Percentiles rank a stretch among this genome's conserved stretches.
Evolutionary conservation across 2,329 filamentous ascomycete genomes (phyloP).

Genomic region (Geosmithia putterillii): DNA sequence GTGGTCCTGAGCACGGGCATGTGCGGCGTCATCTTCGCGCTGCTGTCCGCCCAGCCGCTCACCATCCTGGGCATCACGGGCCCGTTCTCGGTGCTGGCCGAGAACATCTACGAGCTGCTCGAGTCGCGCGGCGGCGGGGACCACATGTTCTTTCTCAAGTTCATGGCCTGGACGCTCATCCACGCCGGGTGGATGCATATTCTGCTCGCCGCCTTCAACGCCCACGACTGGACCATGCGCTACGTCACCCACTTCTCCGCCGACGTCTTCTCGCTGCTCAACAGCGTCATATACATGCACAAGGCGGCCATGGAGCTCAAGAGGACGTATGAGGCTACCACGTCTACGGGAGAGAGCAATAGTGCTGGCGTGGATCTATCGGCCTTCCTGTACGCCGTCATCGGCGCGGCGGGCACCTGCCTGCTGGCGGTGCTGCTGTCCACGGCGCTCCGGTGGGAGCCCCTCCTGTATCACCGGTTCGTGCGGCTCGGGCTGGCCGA

Average conservation of each 20-base stretch:
- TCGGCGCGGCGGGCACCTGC: conserved; percentile 51
- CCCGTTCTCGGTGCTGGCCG: conserved; percentile 53
- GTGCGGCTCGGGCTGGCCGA: conserved; percentile 48
- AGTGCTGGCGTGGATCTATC: no score
- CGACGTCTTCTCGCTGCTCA: conserved; percentile 54
- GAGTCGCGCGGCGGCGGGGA: conserved; percentile 27
- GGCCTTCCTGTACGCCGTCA: conserved; percentile 52
- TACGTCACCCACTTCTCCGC: conserved; percentile 57
- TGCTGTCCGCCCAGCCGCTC: conserved; percentile 50
- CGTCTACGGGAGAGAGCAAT: no score
- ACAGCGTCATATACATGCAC: conserved; percentile 57
- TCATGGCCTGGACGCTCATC: conserved; percentile 57
- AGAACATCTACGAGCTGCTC: conserved; percentile 52
- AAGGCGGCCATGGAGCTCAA: conserved; percentile 54
- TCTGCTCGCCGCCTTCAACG: conserved; percentile 52
- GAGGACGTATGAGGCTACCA: conserved; percentile 41
- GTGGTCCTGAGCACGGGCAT: conserved; percentile 55
- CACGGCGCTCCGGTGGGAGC: conserved; percentile 48
- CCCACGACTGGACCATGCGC: conserved; percentile 58
- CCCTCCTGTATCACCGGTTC: conserved; percentile 48
- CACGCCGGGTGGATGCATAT: conserved; percentile 55
- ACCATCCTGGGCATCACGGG: conserved; percentile 55
- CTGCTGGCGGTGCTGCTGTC: conserved; percentile 48
- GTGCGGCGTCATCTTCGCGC: conserved; percentile 48
- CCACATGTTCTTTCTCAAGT: conserved; percentile 47